A percentile compares a stretch with the other conserved stretches of the same genome.
Conservation (phyloP, 495 filamentous ascomycete species). For the Aspergillus nidulans region DNA sequence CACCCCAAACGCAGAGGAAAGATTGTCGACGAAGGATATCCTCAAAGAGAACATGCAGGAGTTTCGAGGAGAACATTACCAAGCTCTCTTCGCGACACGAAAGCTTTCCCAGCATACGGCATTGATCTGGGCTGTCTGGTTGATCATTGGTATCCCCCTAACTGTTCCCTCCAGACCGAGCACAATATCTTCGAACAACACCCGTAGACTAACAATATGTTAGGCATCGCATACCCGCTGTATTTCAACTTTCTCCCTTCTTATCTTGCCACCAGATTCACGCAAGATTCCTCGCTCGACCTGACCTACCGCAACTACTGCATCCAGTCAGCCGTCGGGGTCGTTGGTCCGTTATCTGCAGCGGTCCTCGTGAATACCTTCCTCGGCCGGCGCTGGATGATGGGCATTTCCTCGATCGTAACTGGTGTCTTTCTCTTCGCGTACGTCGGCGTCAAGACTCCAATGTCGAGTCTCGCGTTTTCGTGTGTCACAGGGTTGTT, state of each 20-base stretch:
- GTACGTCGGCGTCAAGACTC: conserved; percentile 25
- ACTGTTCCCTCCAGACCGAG: too few relatives aligned
- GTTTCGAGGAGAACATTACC: conserved; percentile 25
- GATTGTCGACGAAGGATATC: conserved; percentile 22
- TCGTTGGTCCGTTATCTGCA: conserved; percentile 27
- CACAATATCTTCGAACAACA: too few relatives aligned
- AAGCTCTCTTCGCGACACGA: conserved; percentile 23
- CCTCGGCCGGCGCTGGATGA: conserved; percentile 31
- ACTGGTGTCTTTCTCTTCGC: conserved; percentile 33
- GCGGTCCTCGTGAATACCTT: conserved; percentile 26
- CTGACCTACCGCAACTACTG: conserved; percentile 32
- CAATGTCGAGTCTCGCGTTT: conserved; percentile 25
- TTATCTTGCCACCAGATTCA: conserved; percentile 30
- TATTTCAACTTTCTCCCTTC: conserved; percentile 34
- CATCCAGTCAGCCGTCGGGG: conserved; percentile 28
- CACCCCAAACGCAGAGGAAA: not conserved
- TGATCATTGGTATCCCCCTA: conserved; percentile 24
- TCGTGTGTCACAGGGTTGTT: conserved; percentile 26
- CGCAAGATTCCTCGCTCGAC: conserved; percentile 21
- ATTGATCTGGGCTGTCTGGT: conserved; percentile 28
- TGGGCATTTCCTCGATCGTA: conserved; percentile 28
- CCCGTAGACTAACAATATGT: not conserved
- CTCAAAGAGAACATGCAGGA: conserved; percentile 27
- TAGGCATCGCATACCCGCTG: conserved; percentile 30
- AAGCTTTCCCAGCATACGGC: conserved; percentile 21